A percentile compares a stretch with the other conserved stretches of the same genome.
phyloP scores from a whole-genome alignment of 495 filamentous ascomycete species.

The Pyronema domesticum region DNA sequence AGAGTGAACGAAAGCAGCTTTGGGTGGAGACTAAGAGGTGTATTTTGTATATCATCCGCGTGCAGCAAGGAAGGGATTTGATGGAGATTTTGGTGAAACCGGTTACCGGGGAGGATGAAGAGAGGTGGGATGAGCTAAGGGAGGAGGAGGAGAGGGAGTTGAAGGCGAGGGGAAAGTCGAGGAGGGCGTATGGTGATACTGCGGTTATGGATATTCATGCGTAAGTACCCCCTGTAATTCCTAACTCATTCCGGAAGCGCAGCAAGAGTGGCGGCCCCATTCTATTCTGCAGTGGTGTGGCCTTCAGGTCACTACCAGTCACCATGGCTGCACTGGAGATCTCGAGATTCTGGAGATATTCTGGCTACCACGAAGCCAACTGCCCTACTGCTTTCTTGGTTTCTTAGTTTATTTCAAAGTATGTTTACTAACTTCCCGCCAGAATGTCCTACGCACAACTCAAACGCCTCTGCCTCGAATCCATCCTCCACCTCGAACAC shows the following conservation, averaged over 20 bases:
- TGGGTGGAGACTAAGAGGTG: conserved; percentile 98
- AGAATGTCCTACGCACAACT: conserved; percentile 80
- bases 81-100: conserved; percentile 90
- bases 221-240: conserved; percentile 9
- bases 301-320: too few species aligned
- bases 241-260: too few species aligned
- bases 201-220: conserved; percentile 63
- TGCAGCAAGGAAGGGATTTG: conserved; percentile 79
- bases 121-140: conserved; percentile 67
- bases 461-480: conserved; percentile 83
- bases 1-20: conserved; percentile 73
- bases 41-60: conserved; percentile 91
- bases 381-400: too few species aligned
- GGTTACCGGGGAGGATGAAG: conserved; percentile 70
- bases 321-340: too few species aligned
- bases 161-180: conserved; percentile 42
- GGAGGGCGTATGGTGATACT: conserved; percentile 81
- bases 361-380: too few species aligned
- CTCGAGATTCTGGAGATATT: too few species aligned
- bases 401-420: not conserved
- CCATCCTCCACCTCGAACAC: conserved; percentile 74
- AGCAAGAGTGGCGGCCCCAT: too few species aligned
- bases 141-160: conserved; percentile 51
- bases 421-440: conserved; percentile 8
- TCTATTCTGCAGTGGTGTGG: too few species aligned